These are phyloP conservation scores for Coemansia asiatica DNA, from an alignment of 192 early-diverging fungal genomes.

Conservation along the genomic window DNA sequence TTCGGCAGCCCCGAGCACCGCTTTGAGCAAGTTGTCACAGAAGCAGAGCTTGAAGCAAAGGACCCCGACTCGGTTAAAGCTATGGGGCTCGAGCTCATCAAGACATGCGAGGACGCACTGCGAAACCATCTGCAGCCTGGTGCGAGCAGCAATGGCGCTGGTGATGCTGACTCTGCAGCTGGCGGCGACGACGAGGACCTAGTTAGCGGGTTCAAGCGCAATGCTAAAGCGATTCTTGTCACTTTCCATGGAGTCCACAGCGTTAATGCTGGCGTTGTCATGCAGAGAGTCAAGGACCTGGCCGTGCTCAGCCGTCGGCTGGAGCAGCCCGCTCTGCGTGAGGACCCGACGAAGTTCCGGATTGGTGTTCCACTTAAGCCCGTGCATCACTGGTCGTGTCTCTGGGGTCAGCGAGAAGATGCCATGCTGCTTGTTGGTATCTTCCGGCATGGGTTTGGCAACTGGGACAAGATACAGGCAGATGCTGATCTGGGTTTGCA, in stretches of 20 bases:
- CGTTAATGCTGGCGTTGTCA: constrained; percentile 81
- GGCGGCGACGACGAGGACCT: constrained; percentile 49
- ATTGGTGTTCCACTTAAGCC: constrained; percentile 77
- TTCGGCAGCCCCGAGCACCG: constrained; percentile 82
- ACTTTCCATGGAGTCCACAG: constrained; percentile 76
- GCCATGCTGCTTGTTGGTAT: constrained; percentile 95
- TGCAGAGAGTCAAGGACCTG: constrained; percentile 76
- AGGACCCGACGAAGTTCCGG: constrained; percentile 73
- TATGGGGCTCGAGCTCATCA: constrained; percentile 50
- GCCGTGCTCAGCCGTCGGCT: constrained; percentile 65
- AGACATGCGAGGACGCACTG: constrained; percentile 61
- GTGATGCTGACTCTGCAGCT: constrained; percentile 29
- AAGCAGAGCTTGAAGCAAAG: constrained; percentile 75
- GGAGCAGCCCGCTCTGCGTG: constrained; percentile 41
- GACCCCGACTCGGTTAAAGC: constrained; percentile 56
- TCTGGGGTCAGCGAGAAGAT: constrained; percentile 92
- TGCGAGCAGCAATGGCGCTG: constrained; percentile 8
- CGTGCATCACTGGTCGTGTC: constrained; percentile 79
- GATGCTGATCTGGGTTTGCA: constrained; percentile 77
- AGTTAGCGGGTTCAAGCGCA: constrained; percentile 49
- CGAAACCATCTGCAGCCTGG: constrained; percentile 35
- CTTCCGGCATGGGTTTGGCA: constrained; percentile 90
- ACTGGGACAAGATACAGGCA: constrained; percentile 81
- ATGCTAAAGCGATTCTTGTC: constrained; percentile 73
- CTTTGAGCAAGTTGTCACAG: constrained; percentile 78